Percentiles rank a stretch among this genome's conserved stretches.
Evolutionary conservation across 148 eudicot genomes (phyloP).

Genomic region (Rhododendron simsii): DNA sequence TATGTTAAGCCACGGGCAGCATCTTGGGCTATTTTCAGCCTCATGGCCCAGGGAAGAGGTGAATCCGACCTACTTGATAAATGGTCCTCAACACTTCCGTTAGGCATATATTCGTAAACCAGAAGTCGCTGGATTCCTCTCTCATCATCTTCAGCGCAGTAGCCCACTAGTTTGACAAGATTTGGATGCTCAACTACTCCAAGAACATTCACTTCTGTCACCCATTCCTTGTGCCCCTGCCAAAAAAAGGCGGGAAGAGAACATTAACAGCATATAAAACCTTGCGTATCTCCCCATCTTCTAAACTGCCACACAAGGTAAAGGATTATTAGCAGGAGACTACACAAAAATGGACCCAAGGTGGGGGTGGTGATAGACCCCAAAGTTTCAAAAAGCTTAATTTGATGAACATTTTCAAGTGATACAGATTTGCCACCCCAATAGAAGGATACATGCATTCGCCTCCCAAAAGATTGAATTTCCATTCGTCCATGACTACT

Average conservation of each 20-base stretch:
- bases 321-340: background rate
- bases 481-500: background rate
- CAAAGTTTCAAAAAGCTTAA: background rate
- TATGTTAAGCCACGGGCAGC: slow-evolving; percentile 90
- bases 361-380: background rate
- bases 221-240: slow-evolving; percentile 99
- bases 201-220: slow-evolving; percentile 85
- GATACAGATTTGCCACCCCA: background rate
- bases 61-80: slow-evolving; percentile 48
- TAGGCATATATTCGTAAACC: slow-evolving; percentile 87
- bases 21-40: slow-evolving; percentile 82
- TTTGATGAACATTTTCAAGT: background rate
- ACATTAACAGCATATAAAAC: background rate
- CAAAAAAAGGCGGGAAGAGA: background rate
- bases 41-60: slow-evolving; percentile 76
- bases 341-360: background rate
- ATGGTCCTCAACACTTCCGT: slow-evolving; percentile 85
- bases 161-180: slow-evolving; percentile 84
- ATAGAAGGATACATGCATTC: background rate
- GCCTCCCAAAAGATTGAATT: background rate
- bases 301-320: background rate
- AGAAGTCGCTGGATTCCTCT: slow-evolving; percentile 94
- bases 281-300: background rate
- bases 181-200: slow-evolving; percentile 92
- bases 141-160: slow-evolving; percentile 96